Percentiles rank a stretch among this genome's conserved stretches.
Conservation (phyloP, 129 eudicot species). For the Arctium minus region DNA sequence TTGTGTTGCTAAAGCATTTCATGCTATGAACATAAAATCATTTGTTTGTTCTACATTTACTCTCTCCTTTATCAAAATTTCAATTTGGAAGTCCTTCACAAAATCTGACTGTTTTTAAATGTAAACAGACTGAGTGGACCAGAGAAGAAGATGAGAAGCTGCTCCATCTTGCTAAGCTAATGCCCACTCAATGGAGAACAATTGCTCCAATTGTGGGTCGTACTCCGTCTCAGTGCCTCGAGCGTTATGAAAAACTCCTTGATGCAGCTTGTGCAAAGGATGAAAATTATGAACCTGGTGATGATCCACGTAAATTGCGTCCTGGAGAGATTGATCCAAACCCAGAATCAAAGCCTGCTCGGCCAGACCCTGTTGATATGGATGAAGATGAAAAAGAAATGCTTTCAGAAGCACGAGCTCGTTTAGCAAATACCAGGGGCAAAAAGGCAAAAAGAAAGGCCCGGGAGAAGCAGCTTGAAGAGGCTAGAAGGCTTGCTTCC, state of each 20-base stretch:
- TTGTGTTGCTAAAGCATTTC: too few relatives aligned
- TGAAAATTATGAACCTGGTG: slow-evolving; percentile 88
- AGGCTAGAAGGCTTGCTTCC: slow-evolving; percentile 99
- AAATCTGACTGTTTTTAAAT: neutral
- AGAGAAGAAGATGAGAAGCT: slow-evolving; percentile 96
- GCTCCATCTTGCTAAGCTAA: slow-evolving; percentile 91
- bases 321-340: slow-evolving; percentile 99
- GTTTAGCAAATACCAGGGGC: slow-evolving; percentile 91
- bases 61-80: neutral
- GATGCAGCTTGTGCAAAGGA: slow-evolving; percentile 97
- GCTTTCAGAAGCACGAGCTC: slow-evolving; percentile 98
- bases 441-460: slow-evolving; percentile 98
- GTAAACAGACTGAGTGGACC: slow-evolving; percentile 88
- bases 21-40: neutral
- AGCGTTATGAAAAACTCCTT: slow-evolving; percentile 88
- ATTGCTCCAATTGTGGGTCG: slow-evolving; percentile 98
- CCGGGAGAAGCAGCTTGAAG: slow-evolving; percentile 98
- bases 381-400: slow-evolving; percentile 99
- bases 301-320: slow-evolving; percentile 87
- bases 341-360: slow-evolving; percentile 97
- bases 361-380: slow-evolving; percentile 99
- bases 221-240: slow-evolving; percentile 96
- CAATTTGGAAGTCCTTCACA: neutral
- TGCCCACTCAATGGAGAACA: slow-evolving; percentile 99
- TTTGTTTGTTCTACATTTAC: too few relatives aligned